A percentile compares a stretch with the other conserved stretches of the same genome.
Evolutionary conservation across 73 alveolate genomes (phyloP).

Genomic region (Paramecium sonneborni): DNA sequence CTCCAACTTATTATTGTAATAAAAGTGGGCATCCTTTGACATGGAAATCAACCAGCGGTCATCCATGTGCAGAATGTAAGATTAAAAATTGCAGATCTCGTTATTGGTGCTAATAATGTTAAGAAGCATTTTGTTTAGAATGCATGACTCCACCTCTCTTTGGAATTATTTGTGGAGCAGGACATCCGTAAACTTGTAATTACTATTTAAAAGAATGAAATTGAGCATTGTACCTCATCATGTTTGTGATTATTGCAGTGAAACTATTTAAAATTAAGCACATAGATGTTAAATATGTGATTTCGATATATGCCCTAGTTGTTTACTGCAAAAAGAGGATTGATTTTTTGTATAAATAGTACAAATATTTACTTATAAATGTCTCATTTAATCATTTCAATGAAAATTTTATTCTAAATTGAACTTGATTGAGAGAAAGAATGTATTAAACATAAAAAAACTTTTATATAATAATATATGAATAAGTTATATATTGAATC

Average conservation of each 20-base stretch:
- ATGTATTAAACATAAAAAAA: background rate
- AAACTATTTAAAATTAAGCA: conserved; percentile 1
- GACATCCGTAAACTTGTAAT: conserved; percentile 12
- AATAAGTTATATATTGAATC: conserved; percentile 27
- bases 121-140: background rate
- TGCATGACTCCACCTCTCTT: conserved; percentile 42
- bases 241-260: conserved; percentile 44
- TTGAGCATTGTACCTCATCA: background rate
- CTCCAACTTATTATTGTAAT: background rate
- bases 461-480: background rate
- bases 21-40: background rate
- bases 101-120: conserved; percentile 4
- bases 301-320: conserved; percentile 22
- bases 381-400: background rate
- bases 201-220: conserved; percentile 17
- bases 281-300: conserved; percentile 25
- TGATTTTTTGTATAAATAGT: background rate
- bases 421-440: background rate
- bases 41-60: conserved; percentile 30
- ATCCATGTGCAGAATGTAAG: conserved; percentile 45
- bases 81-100: conserved; percentile 28
- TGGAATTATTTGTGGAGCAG: conserved; percentile 53
- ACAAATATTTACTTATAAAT: background rate
- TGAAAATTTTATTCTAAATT: background rate
- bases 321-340: conserved; percentile 21